Percentiles rank a stretch among this genome's conserved stretches.
Conservation (phyloP, 179 eudicot genomes). For the Silene coronaria region DNA sequence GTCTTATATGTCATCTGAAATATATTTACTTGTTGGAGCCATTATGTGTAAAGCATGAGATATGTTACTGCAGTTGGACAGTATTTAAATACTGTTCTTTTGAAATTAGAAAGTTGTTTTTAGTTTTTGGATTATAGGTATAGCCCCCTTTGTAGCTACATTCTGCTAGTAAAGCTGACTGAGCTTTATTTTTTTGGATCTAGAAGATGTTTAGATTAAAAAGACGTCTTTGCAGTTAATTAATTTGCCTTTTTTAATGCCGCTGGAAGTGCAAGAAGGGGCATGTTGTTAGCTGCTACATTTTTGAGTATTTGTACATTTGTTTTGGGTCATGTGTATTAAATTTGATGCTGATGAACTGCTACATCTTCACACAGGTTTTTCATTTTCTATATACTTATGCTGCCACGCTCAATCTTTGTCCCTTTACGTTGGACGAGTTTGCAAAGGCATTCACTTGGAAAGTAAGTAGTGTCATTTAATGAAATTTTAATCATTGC, state of each 20-base stretch:
- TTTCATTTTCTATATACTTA: slow-evolving; percentile 82
- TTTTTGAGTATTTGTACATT: slow-evolving; percentile 10
- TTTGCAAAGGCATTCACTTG: slow-evolving; percentile 72
- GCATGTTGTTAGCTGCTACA: slow-evolving; percentile 1
- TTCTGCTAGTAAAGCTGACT: slow-evolving; percentile 4
- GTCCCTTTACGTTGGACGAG: slow-evolving; percentile 81
- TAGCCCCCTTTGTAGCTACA: background rate
- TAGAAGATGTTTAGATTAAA: background rate
- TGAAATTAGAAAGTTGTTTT: background rate
- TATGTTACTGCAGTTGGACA: background rate
- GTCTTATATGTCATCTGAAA: background rate
- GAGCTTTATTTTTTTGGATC: background rate
- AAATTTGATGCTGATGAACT: slow-evolving; percentile 16
- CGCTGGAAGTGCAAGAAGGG: background rate
- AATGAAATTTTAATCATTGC: background rate
- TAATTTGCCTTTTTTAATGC: background rate
- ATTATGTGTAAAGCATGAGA: background rate
- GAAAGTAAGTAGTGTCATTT: slow-evolving; percentile 49
- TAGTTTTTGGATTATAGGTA: background rate
- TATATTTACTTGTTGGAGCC: background rate
- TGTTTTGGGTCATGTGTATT: background rate
- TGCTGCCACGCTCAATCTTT: slow-evolving; percentile 46
- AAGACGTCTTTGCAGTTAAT: background rate
- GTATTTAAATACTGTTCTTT: background rate
- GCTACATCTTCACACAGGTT: slow-evolving; percentile 46